These are phyloP conservation scores for Linanthus parryae DNA, from an alignment of 148 eudicot genomes.

Conservation along the genomic window DNA sequence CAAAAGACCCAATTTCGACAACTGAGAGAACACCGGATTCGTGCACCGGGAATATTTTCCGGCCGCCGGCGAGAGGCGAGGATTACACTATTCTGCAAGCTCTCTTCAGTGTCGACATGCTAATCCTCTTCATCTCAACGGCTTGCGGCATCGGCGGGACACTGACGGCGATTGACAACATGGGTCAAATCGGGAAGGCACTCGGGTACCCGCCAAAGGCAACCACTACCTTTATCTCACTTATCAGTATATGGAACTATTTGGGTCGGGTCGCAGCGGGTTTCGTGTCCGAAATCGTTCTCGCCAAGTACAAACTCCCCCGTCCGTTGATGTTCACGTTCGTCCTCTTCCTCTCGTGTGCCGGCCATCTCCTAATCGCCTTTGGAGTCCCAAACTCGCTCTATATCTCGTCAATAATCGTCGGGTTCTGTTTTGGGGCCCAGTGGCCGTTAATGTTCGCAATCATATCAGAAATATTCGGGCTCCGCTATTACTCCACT, in stretches of 20 bases:
- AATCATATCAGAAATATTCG: slow-evolving; percentile 30
- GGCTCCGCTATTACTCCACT: slow-evolving; percentile 25
- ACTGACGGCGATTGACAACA: slow-evolving; percentile 40
- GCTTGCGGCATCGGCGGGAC: slow-evolving; percentile 41
- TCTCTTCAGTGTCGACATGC: slow-evolving; percentile 41
- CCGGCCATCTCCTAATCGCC: slow-evolving; percentile 35
- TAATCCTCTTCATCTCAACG: slow-evolving; percentile 38
- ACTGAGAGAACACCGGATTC: slow-evolving; percentile 6
- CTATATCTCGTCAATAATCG: slow-evolving; percentile 20
- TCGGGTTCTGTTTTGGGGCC: slow-evolving; percentile 27
- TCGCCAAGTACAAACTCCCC: slow-evolving; percentile 37
- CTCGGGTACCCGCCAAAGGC: slow-evolving; percentile 37
- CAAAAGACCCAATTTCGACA: neutral
- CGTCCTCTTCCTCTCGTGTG: slow-evolving; percentile 29
- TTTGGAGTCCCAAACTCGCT: slow-evolving; percentile 16
- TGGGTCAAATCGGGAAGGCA: slow-evolving; percentile 49
- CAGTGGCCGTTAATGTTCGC: slow-evolving; percentile 21
- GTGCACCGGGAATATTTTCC: slow-evolving; percentile 23
- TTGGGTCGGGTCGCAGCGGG: slow-evolving; percentile 37
- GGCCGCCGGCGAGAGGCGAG: slow-evolving; percentile 42
- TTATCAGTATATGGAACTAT: slow-evolving; percentile 54
- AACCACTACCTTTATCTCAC: slow-evolving; percentile 35
- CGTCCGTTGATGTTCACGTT: slow-evolving; percentile 44
- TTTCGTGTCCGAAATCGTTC: slow-evolving; percentile 32
- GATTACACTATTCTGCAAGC: slow-evolving; percentile 51